Percentiles rank a stretch among this genome's conserved stretches.
Conservation (phyloP, 2,329 filamentous ascomycete species). For the Aspergillus felis region DNA sequence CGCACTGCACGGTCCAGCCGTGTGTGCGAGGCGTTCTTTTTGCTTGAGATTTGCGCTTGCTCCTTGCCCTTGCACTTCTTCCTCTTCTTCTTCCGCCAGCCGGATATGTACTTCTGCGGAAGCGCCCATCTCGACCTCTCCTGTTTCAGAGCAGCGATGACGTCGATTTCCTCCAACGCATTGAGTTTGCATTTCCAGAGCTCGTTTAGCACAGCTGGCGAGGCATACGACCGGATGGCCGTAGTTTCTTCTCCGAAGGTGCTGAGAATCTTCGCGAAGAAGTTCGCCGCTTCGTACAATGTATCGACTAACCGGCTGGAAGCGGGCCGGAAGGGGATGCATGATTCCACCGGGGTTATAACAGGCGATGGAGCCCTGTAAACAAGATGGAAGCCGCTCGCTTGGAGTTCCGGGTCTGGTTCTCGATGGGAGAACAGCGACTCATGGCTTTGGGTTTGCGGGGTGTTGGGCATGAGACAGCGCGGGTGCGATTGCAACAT, state of each 20-base stretch:
- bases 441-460: neutral
- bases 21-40: neutral
- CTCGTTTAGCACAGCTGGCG: neutral
- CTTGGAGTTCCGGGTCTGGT: neutral
- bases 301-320: conserved; percentile 10
- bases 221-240: neutral
- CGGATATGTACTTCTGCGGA: neutral
- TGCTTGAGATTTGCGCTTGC: neutral
- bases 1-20: neutral
- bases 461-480: neutral
- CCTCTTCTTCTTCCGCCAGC: neutral
- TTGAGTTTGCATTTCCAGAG: conserved; percentile 6
- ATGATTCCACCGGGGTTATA: neutral
- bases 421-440: neutral
- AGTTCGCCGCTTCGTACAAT: conserved; percentile 13
- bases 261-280: conserved; percentile 15
- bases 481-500: neutral
- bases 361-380: neutral
- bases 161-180: neutral
- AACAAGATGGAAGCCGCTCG: neutral
- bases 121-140: neutral
- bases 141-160: neutral
- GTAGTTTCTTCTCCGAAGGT: conserved; percentile 6
- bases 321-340: conserved; percentile 10
- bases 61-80: neutral